Base-by-base conservation (phyloP, 2,329 filamentous ascomycete genomes). In the Laburnicola sp. region DNA sequence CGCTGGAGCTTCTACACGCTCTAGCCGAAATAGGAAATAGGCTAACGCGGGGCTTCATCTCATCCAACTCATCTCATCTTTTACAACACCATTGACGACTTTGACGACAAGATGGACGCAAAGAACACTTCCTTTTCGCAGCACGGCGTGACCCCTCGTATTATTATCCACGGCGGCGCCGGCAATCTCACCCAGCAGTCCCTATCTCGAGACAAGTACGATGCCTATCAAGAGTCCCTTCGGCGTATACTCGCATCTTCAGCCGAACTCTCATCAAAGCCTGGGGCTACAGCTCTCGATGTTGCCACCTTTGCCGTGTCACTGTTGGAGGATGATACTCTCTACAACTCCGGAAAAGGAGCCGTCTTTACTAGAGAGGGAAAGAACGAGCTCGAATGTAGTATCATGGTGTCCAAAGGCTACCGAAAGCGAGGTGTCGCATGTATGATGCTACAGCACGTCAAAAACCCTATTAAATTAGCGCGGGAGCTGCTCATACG, bases 321-420 rank as follows among this genome's bases (percentile, higher is more conserved):
- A 21, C 11, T 32, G 27, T 25, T 40, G 38, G 37, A 43, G 28
- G 49, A 40, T 16, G 45, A 48, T 28, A 16, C 32, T 16, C 26
- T 40, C 27, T 52, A 48, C 35, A 96, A 96, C 75, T 85, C 86
- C 50, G 91, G 86, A 6, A 86, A 85, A 63, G 92, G 92, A 46
- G 89, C 91, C 45, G 91, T 96, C 21, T 96, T 95, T 72, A 96
- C 90, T 0, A 84, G 86, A 44, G 86, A 87, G 58, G 92, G 91
- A 16, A 82, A 86, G 56, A 91, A 92, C 69, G 89, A 96, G 75
- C 85, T 96, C 54, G 91, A 96, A 74, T 89, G 89, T 1, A 89
- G 85, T 6, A 83, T 96, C 45, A 96, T 96, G 91, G 88, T 95
- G 0, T 88, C 87, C 2, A 80, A 80, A 26, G 87, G 86, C 0